Conservation (phyloP, 768 basidiomycete genomes). For the Ephemerocybe angulata region DNA sequence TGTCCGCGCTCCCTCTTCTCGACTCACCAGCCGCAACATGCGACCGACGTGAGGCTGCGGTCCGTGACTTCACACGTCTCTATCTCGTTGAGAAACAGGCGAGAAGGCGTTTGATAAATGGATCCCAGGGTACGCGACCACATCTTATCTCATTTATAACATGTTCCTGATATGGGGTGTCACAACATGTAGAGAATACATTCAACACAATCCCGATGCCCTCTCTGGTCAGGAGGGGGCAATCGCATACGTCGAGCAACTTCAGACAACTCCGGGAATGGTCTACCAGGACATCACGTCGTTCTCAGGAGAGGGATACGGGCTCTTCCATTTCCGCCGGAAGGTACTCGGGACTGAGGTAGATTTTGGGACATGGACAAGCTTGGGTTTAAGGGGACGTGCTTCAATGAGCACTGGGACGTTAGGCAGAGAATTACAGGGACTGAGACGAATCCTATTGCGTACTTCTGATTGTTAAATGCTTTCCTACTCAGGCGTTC, state of each 20-base stretch:
- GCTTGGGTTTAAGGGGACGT: constrained; percentile 9
- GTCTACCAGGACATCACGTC: constrained; percentile 4
- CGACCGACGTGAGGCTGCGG: constrained; percentile 6
- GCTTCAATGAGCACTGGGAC: constrained; percentile 12
- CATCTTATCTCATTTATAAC: too few species aligned
- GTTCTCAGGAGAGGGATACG: constrained; percentile 5
- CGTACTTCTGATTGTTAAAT: constrained; percentile 10
- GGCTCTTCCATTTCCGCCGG: constrained; percentile 4
- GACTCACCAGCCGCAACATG: neutral
- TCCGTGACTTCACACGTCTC: constrained; percentile 6
- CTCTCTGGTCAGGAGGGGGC: constrained; percentile 7
- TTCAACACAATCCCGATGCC: constrained; percentile 11
- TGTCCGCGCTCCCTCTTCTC: neutral
- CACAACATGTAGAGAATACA: constrained; percentile 4
- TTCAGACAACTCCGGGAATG: constrained; percentile 4
- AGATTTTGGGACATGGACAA: constrained; percentile 3
- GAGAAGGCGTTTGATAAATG: constrained; percentile 8
- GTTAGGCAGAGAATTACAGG: constrained; percentile 9
- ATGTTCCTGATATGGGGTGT: neutral
- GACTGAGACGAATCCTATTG: constrained; percentile 10
- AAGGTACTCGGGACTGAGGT: neutral
- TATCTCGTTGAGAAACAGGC: constrained; percentile 7
- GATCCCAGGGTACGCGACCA: constrained; percentile 8
- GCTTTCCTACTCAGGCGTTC: too few species aligned
- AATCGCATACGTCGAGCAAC: constrained; percentile 3